Evolutionary conservation across 768 basidiomycete genomes (phyloP), one percentile per base, ranked within the genome.

Genomic region (Leucosporidium scottii): DNA sequence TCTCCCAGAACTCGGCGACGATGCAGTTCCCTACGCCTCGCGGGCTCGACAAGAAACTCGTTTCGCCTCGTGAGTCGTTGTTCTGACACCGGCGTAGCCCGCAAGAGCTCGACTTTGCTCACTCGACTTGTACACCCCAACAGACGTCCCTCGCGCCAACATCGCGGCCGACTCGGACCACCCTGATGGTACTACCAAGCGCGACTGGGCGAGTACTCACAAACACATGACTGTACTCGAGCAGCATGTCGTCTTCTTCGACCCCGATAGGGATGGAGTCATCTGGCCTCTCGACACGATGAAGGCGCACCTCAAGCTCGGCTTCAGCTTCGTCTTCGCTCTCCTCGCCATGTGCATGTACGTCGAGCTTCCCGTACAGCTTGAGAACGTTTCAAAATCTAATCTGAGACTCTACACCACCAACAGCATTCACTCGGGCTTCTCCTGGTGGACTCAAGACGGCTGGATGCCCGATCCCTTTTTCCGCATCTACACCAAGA

Each of bases 211-310:
- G 9, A 31, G 55, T 39, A 34, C 53, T 20, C 69, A 70, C 62
- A 51, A 70, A 30, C 17, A 64, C 54, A 23, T 61, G 50, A 61
- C 36, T n/a, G 65, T 67, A 25, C 30, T 70, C 1, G 59, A 61
- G 59, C 69, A 70, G 60, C 69, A 70, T 49, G 54, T 61, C 53
- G 53, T 51, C 10, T 67, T 64, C 44, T n/a, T 59, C 20, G 17
- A n/a, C 18, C 36, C n/a, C 13, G 64, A 66, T 39, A 55, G 67
- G 5, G 82, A 83, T 62, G 81, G 81, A 3, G 65, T 82, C 55
- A 79, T 83, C 60, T 82, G 80, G 80, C 82, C 82, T 6, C 62
- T 70, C 17, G 81, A 82, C 61, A 83, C 82, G 12, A 82, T 75
- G 74, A 72, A 61, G 10, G 81, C 79, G 21, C 81, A 82, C 72